A percentile compares a stretch with the other conserved stretches of the same genome.
Evolutionary conservation across 192 early-diverging fungal genomes (phyloP).

Genomic region (Lobulomyces angularis): DNA sequence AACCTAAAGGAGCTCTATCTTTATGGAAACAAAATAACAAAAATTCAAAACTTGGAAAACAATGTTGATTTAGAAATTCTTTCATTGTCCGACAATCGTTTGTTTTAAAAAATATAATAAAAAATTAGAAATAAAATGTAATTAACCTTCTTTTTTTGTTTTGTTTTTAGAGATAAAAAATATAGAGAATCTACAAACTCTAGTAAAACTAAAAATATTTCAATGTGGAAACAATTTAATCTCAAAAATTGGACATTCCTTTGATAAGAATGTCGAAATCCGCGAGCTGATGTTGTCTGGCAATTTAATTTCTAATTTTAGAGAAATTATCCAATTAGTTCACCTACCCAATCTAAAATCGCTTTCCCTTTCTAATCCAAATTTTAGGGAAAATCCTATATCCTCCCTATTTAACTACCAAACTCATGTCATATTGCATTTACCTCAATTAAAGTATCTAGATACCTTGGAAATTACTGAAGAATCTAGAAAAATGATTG

Average conservation of each 20-base stretch:
- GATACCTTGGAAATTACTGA: conserved; percentile 47
- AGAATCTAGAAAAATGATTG: conserved; percentile 38
- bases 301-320: conserved; percentile 41
- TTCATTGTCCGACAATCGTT: conserved; percentile 37
- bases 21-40: conserved; percentile 34
- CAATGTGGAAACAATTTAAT: conserved; percentile 35
- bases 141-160: background rate
- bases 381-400: conserved; percentile 45
- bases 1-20: conserved; percentile 33
- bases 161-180: conserved; percentile 21
- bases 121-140: conserved; percentile 5
- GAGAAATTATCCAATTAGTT: conserved; percentile 39
- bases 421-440: conserved; percentile 46
- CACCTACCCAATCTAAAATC: conserved; percentile 27
- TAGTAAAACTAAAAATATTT: conserved; percentile 22
- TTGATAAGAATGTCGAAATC: conserved; percentile 20
- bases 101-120: conserved; percentile 2
- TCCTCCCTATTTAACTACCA: conserved; percentile 47
- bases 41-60: conserved; percentile 33
- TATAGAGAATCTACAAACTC: conserved; percentile 23
- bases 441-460: conserved; percentile 28
- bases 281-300: conserved; percentile 38
- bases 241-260: conserved; percentile 24
- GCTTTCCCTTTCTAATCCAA: conserved; percentile 36
- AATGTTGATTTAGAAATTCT: conserved; percentile 31